Conservation (phyloP, 1,139 yeast genomes). For the Protomyces arabidopsidicola region DNA sequence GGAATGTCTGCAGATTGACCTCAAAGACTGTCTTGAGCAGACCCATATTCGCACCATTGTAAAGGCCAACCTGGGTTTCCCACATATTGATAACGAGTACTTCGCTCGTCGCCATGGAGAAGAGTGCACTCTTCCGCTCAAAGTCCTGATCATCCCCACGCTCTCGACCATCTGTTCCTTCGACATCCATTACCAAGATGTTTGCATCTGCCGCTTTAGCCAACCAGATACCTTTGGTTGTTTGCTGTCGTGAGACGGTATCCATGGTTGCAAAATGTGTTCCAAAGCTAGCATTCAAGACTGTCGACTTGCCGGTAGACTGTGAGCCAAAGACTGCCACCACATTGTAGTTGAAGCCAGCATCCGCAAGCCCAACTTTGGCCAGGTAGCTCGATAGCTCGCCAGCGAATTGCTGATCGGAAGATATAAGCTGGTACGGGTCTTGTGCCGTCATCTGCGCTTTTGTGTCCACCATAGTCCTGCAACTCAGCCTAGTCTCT, state of each 20-base stretch:
- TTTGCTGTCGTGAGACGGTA: constrained; percentile 71
- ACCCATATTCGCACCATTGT: constrained; percentile 98
- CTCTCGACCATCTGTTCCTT: constrained; percentile 97
- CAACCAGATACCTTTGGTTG: constrained; percentile 67
- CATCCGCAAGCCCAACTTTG: constrained; percentile 41
- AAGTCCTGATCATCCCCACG: constrained; percentile 98
- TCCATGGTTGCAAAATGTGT: constrained; percentile 92
- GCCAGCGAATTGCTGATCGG: constrained; percentile 12
- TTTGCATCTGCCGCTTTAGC: constrained; percentile 34
- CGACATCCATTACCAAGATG: constrained; percentile 88
- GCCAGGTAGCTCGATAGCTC: constrained; percentile 36
- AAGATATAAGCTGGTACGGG: constrained; percentile 19
- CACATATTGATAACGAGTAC: constrained; percentile 86
- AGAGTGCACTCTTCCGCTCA: constrained; percentile 91
- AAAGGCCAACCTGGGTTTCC: constrained; percentile 95
- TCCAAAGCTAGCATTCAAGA: constrained; percentile 76
- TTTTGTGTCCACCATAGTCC: background rate
- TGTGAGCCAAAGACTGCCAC: constrained; percentile 96
- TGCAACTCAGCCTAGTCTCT: background rate
- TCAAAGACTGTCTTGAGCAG: constrained; percentile 91
- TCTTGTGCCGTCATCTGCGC: background rate
- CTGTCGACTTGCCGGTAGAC: constrained; percentile 91
- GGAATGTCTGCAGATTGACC: constrained; percentile 81
- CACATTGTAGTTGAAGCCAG: constrained; percentile 76
- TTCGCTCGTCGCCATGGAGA: constrained; percentile 89